Conservation (phyloP, 345 rosid genomes). For the Raphanus raphanistrum region DNA sequence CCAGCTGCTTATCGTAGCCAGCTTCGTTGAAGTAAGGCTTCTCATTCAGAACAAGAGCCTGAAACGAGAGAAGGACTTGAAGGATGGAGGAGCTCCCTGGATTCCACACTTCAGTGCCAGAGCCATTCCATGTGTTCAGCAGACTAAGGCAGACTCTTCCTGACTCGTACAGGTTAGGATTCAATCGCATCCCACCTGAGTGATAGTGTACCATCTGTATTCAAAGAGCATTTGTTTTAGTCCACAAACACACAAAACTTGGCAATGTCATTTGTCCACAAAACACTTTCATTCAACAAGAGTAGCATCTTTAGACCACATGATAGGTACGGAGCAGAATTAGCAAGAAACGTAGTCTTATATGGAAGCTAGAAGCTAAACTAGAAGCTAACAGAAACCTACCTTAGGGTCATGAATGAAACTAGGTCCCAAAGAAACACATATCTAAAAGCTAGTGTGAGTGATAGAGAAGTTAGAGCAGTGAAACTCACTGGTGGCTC, state of each 20-base stretch:
- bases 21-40: conserved; percentile 98
- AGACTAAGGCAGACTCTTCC: conserved; percentile 94
- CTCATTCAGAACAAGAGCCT: conserved; percentile 96
- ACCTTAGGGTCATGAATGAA: no score
- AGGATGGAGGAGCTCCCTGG: conserved; percentile 74
- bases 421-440: conserved; percentile 2
- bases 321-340: no score
- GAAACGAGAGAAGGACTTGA: conserved; percentile 93
- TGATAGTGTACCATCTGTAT: conserved; percentile 77
- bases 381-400: no score
- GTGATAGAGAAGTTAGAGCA: conserved; percentile 3
- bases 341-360: no score
- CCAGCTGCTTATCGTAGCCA: conserved; percentile 81
- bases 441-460: not conserved
- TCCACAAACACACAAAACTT: not conserved
- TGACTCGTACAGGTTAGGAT: conserved; percentile 89
- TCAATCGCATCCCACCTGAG: conserved; percentile 85
- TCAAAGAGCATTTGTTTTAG: conserved; percentile 2
- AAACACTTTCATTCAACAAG: no score
- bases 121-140: conserved; percentile 87
- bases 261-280: no score
- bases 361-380: no score
- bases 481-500: conserved; percentile 81
- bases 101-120: conserved; percentile 88
- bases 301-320: no score